Evolutionary conservation across 257 asterid species (phyloP).

Genomic region (Linderniella brevidens): DNA sequence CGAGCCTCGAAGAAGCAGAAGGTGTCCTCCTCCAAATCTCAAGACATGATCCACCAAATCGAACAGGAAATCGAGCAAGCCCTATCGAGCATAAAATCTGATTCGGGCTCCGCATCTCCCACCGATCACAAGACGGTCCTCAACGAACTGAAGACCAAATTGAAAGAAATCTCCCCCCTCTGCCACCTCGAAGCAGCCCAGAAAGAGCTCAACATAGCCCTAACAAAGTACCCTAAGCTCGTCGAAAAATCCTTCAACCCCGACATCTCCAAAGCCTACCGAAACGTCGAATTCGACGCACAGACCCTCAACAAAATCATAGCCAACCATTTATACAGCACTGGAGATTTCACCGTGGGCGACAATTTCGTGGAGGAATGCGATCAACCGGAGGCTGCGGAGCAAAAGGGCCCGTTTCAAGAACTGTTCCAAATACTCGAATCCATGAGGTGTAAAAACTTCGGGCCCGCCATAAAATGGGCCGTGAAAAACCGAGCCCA

Average conservation of each 20-base stretch:
- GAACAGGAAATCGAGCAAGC: conserved; percentile 62
- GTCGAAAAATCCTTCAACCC: conserved; percentile 71
- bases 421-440: conserved; percentile 67
- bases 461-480: conserved; percentile 77
- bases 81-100: conserved; percentile 17
- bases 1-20: conserved; percentile 83
- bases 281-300: conserved; percentile 54
- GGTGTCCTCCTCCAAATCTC: conserved; percentile 57
- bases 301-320: conserved; percentile 58
- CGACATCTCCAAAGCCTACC: conserved; percentile 77
- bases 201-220: conserved; percentile 59
- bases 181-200: conserved; percentile 65
- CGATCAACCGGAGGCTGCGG: conserved; percentile 34
- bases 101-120: conserved; percentile 18
- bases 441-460: conserved; percentile 30
- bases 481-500: conserved; percentile 42
- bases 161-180: conserved; percentile 59
- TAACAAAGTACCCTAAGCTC: conserved; percentile 69
- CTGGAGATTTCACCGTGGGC: conserved; percentile 71
- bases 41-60: conserved; percentile 57
- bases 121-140: conserved; percentile 38
- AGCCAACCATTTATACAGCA: conserved; percentile 74
- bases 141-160: conserved; percentile 43
- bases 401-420: conserved; percentile 36
- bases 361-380: conserved; percentile 56